A percentile compares a stretch with the other conserved stretches of the same genome.
Evolutionary conservation across 73 alveolate species (phyloP).

Genomic region (Symbiodinium natans): DNA sequence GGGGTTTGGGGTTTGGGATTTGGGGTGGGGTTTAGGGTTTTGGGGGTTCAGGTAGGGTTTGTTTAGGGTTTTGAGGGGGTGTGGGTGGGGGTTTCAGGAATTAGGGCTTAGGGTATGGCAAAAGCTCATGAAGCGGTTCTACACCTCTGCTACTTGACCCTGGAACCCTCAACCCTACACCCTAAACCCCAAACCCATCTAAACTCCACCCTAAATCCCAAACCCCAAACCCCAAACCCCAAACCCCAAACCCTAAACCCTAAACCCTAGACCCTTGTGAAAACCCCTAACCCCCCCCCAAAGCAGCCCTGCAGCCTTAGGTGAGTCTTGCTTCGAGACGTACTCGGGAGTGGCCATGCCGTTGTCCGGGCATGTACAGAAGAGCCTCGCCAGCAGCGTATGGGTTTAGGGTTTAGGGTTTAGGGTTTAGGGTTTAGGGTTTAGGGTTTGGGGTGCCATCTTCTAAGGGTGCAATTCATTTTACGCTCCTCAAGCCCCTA

Average conservation of each 20-base stretch:
- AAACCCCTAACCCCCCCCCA: neutral
- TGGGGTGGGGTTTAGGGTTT: too few relatives aligned
- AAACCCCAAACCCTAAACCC: too few relatives aligned
- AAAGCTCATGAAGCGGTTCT: neutral
- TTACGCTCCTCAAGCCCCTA: neutral
- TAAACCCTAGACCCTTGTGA: too few relatives aligned
- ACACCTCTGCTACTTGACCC: too few relatives aligned
- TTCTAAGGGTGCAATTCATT: neutral
- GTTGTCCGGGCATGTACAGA: neutral
- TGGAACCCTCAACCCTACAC: too few relatives aligned
- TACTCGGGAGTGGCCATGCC: slow-evolving; percentile 49
- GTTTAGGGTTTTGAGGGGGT: neutral
- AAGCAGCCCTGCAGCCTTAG: neutral
- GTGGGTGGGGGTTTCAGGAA: neutral
- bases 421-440: neutral
- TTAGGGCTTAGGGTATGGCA: too few relatives aligned
- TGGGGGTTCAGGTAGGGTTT: too few relatives aligned
- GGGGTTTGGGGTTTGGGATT: too few relatives aligned
- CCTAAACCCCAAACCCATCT: too few relatives aligned
- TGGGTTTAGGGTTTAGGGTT: neutral
- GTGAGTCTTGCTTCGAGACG: slow-evolving; percentile 82
- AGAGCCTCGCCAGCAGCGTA: neutral
- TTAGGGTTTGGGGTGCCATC: neutral
- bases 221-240: too few relatives aligned
- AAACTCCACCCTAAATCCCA: too few relatives aligned